These are phyloP conservation scores for Fomitopsis pulvina DNA, from an alignment of 768 basidiomycete genomes.

Conservation along the genomic window DNA sequence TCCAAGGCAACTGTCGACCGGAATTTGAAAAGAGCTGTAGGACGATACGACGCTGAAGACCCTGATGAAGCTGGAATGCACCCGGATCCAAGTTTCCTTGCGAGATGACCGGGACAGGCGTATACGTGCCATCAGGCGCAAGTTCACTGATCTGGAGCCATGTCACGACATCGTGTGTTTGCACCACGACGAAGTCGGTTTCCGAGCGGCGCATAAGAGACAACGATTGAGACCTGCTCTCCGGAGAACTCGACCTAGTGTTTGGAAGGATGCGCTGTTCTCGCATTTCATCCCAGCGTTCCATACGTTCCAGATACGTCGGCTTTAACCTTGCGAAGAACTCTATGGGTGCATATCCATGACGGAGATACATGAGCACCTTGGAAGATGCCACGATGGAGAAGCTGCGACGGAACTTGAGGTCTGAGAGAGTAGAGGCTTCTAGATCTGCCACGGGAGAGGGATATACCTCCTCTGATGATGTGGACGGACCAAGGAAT, in stretches of 20 bases:
- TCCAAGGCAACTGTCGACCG: conserved; percentile 86
- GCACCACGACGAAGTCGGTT: conserved; percentile 82
- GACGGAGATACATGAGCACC: conserved; percentile 62
- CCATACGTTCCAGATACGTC: conserved; percentile 82
- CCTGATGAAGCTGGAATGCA: conserved; percentile 86
- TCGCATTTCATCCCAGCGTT: conserved; percentile 90
- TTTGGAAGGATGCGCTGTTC: conserved; percentile 51
- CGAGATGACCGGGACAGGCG: conserved; percentile 76
- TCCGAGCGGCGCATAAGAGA: conserved; percentile 91
- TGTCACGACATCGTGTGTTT: conserved; percentile 86
- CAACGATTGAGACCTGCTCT: conserved; percentile 35
- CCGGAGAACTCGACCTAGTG: conserved; percentile 23
- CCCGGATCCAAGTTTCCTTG: conserved; percentile 74
- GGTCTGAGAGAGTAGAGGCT: conserved; percentile 59
- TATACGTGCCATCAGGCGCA: conserved; percentile 76
- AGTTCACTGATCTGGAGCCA: conserved; percentile 86
- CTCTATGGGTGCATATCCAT: conserved; percentile 81
- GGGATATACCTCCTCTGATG: conserved; percentile 77
- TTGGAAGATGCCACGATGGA: conserved; percentile 70
- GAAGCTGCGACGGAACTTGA: conserved; percentile 81
- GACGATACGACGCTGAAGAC: conserved; percentile 78
- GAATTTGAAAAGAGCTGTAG: conserved; percentile 82
- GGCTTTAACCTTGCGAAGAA: conserved; percentile 82
- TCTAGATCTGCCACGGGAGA: conserved; percentile 74
- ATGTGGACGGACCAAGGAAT: conserved; percentile 64